Conservation (phyloP, 371 early-diverging fungal genomes). For the Catenaria anguillulae region DNA sequence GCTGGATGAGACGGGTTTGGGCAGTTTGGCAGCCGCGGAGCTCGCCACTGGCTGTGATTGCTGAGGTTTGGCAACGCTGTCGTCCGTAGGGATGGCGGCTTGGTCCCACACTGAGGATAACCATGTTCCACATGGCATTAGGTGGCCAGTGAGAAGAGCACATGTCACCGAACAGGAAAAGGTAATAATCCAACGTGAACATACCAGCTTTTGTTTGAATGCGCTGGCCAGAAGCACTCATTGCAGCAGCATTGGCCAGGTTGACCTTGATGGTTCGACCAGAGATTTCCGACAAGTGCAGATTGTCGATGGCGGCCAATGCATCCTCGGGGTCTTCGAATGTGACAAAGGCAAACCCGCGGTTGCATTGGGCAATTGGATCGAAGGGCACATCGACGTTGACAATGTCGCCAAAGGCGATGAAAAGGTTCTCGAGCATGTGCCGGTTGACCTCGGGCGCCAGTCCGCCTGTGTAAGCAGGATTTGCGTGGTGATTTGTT, state of each 20-base stretch:
- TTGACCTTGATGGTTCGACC: slow-evolving; percentile 80
- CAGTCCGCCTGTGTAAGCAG: slow-evolving; percentile 58
- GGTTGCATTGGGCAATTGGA: too few relatives aligned
- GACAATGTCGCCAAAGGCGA: slow-evolving; percentile 92
- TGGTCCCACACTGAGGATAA: too few relatives aligned
- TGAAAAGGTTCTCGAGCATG: slow-evolving; percentile 71
- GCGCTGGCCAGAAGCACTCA: too few relatives aligned
- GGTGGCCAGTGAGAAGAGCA: too few relatives aligned
- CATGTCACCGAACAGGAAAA: too few relatives aligned
- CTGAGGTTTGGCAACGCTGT: too few relatives aligned
- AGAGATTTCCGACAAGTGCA: slow-evolving; percentile 74
- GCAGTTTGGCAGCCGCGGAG: not conserved
- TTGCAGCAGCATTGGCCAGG: slow-evolving; percentile 69
- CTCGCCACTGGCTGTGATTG: too few relatives aligned
- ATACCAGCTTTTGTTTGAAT: too few relatives aligned
- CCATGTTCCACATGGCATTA: slow-evolving; percentile 3
- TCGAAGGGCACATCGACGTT: slow-evolving; percentile 71
- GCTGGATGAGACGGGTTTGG: not conserved
- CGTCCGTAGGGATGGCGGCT: too few relatives aligned
- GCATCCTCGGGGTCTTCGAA: slow-evolving; percentile 76
- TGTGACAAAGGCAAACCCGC: slow-evolving; percentile 91
- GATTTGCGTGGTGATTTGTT: too few relatives aligned
- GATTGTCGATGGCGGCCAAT: slow-evolving; percentile 78
- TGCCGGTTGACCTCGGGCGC: slow-evolving; percentile 61
- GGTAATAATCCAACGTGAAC: too few relatives aligned